Conservation (phyloP, 495 filamentous ascomycete species). For the Lasiosphaeriaceae sp. region DNA sequence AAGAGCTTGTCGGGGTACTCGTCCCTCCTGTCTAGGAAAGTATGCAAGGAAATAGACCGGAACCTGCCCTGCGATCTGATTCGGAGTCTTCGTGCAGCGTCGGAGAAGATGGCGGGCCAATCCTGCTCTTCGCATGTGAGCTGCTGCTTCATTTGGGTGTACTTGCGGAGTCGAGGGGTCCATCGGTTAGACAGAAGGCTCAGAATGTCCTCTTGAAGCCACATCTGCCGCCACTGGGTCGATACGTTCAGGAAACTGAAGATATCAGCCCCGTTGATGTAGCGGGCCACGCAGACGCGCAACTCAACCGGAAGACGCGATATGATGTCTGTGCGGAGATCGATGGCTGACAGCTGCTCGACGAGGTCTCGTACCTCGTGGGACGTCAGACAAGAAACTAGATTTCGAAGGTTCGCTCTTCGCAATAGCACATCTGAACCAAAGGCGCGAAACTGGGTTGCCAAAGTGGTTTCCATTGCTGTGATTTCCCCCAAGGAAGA, state of each 20-base stretch:
- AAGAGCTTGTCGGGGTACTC: background rate
- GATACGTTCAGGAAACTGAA: conserved; percentile 25
- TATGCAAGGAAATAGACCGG: conserved; percentile 1
- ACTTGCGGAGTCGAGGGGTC: conserved; percentile 19
- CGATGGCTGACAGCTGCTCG: conserved; percentile 15
- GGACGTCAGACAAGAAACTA: conserved; percentile 11
- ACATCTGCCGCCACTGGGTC: conserved; percentile 27
- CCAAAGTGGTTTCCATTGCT: background rate
- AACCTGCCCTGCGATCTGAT: conserved; percentile 12
- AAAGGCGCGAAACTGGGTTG: background rate
- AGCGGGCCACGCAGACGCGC: conserved; percentile 19
- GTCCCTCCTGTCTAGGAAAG: conserved; percentile 3
- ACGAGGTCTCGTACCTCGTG: conserved; percentile 26
- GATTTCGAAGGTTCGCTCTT: conserved; percentile 2
- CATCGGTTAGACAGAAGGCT: conserved; percentile 10
- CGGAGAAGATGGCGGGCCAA: background rate
- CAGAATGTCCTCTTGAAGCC: conserved; percentile 21
- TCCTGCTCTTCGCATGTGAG: background rate
- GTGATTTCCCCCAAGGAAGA: too few relatives aligned
- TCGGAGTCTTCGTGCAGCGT: background rate
- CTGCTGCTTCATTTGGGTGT: background rate
- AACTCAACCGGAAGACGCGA: conserved; percentile 31
- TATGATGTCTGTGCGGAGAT: conserved; percentile 25
- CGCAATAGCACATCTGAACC: conserved; percentile 5
- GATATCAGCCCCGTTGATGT: conserved; percentile 22